Evolutionary conservation across 2,329 filamentous ascomycete species (phyloP), one percentile per base, ranked within the genome.

Genomic region (Alternaria dauci): DNA sequence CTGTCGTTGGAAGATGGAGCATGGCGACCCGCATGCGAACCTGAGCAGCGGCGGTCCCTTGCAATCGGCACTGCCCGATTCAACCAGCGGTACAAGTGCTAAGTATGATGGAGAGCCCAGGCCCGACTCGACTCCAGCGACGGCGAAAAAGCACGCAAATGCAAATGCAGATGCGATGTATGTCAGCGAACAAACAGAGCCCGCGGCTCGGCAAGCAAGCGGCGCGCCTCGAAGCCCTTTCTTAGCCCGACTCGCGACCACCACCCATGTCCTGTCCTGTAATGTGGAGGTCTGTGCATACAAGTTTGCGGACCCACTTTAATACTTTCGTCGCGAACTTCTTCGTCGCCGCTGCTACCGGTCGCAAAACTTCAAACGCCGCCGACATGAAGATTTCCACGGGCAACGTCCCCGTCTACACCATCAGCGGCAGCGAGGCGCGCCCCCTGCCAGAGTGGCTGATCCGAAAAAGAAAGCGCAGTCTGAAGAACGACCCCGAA

Each of bases 381-480:
- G 56, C 69, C 71, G 55, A 76, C 61, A 94, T 94, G 92, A 93
- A 93, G 83, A 87, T 94, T 78, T 90, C 90, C 28, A 93, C 92
- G 67, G 92, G 92, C 64, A 86, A 90, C 44, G 91, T 97, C 61
- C 91, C 92, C 58, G 94, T 97, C 2, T 99, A 99, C 76, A 98
- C 95, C 55, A 92, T 99, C 72, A 93, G 94, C 38, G 96, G 95
- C 67, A 92, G 93, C 34, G 92, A 92, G 36, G 91, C 93, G 7
- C 88, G 94, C 26, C 92, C 92, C 20, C 85, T 99, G 30, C 95
- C 95, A 62, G 95, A 99, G 81, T 99, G 95, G 94, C 91, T 99
- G 62, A 91, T 93, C 34, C 87, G 93, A 67, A 90, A 93, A 71
- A 86, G 94, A 76, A 98, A 97, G 84, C 53, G 72, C 59, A 96